Conservation (phyloP, 1,284 basidiomycete species). For the Ganoderma multipileum region DNA sequence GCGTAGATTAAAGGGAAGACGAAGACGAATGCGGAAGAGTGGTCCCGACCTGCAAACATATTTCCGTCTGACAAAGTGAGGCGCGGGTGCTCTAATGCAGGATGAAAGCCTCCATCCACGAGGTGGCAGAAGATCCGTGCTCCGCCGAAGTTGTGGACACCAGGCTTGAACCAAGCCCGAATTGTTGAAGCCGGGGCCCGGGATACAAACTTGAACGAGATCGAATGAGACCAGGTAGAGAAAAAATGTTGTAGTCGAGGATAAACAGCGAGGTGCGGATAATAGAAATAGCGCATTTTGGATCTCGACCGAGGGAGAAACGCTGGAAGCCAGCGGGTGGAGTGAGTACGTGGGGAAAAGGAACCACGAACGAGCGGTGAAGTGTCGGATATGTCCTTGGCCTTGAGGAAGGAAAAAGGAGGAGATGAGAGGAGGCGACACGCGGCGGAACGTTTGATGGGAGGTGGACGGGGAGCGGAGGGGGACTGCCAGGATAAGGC, state of each 20-base stretch:
- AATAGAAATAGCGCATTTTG: constrained; percentile 10
- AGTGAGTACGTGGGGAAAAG: constrained; percentile 1
- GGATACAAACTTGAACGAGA: not conserved
- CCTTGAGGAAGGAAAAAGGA: not conserved
- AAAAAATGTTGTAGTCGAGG: constrained; percentile 4
- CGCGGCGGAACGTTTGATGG: not conserved
- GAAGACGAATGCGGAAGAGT: not conserved
- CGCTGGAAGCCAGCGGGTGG: not conserved
- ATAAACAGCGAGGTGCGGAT: constrained; percentile 14
- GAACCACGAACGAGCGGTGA: constrained; percentile 1
- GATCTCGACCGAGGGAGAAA: not conserved
- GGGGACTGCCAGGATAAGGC: not conserved
- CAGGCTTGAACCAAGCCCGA: not conserved
- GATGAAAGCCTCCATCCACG: constrained; percentile 4
- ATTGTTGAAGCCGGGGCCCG: not conserved
- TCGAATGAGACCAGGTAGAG: constrained; percentile 3
- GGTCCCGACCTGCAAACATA: not conserved
- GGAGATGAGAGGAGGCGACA: not conserved
- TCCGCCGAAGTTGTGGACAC: constrained; percentile 8
- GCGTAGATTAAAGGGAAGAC: constrained; percentile 2
- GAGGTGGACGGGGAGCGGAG: not conserved
- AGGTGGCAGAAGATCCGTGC: constrained; percentile 4
- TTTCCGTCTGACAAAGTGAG: constrained; percentile 3
- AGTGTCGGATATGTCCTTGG: not conserved
- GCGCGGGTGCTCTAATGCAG: not conserved